Base-by-base conservation (phyloP, 1,284 basidiomycete species). In the Heterobasidion parviporum region DNA sequence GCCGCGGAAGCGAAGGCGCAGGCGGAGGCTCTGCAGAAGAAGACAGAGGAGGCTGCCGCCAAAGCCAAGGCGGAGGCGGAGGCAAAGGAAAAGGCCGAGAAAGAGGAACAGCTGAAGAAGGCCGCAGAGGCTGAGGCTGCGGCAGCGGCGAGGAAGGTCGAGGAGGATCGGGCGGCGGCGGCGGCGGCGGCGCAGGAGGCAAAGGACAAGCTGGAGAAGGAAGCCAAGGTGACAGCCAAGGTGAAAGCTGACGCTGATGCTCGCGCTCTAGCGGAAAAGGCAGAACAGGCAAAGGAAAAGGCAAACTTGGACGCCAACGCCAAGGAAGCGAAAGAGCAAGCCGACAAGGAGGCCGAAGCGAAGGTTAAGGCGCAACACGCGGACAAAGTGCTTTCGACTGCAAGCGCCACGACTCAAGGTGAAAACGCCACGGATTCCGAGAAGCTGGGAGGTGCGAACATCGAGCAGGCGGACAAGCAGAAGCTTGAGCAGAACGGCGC, bases 61-160 rank as follows among this genome's bases (percentile, higher is more conserved):
- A 32, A 53, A 16, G 55, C n/a, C 14, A 47, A 48, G 45, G 55
- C 16, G 12, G 54, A 63, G 53, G 57, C 56, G 38, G 63, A 63
- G 46, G 62, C 63, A 41, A 57, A 62, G 44, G 49, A 33, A 2
- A 16, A 56, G 6, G 52, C 48, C 15, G 33, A 56, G 6, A 41
- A 16, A 12, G 34, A 49, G 18, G 56, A 49, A 9, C 38, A 41
- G 1, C 54, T 51, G 5, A 45, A 45, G 41, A 55, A 56, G 33
- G 46, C 9, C 16, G 34, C 43, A 20, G 43, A 56, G 34, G 51
- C 47, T 9, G 44, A 54, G 38, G 50, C 18, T 1, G 20, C 52
- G 16, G 56, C 44, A 3, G 56, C 56, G 8, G 54, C 48, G 9
- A 34, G 55, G 35, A 38, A 26, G n/a, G 50, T 46, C 45, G 48